Evolutionary conservation across 148 eudicot genomes (phyloP), one percentile per base, ranked within the genome.

Genomic region (Linanthus parryae): DNA sequence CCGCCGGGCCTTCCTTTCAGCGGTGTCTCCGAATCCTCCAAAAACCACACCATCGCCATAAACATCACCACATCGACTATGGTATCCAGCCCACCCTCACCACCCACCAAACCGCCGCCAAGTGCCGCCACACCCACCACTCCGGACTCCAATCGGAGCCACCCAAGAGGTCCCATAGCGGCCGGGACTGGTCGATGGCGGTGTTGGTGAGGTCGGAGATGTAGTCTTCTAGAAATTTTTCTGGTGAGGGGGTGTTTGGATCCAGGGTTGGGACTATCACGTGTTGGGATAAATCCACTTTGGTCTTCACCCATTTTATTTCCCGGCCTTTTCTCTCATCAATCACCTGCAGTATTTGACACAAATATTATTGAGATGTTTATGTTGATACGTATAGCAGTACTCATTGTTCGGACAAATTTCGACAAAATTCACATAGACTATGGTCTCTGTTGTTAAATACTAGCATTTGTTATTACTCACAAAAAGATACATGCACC

Each of bases 321-420:
- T 37, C 59, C 47, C 71, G 66, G 4, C 64, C 72, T 59, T 60
- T 65, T 40, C 63, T 54, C 7, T 56, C 52, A 51, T 79, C 81
- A 2, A 71, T 68, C 8, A 79, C 80, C 84, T 79, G 45, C 35
- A 44, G 14, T 22, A 17, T 9, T n/a, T n/a, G n/a, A n/a, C n/a
- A n/a, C n/a, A n/a, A n/a, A n/a, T n/a, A n/a, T n/a, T n/a, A n/a
- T n/a, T n/a, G n/a, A n/a, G n/a, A n/a, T n/a, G n/a, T n/a, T n/a
- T n/a, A n/a, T n/a, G n/a, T n/a, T n/a, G n/a, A n/a, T n/a, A n/a
- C n/a, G n/a, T n/a, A n/a, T n/a, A n/a, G n/a, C n/a, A n/a, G n/a
- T n/a, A n/a, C n/a, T n/a, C n/a, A n/a, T n/a, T n/a, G n/a, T n/a
- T n/a, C n/a, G n/a, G n/a, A n/a, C n/a, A n/a, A n/a, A n/a, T n/a